Evolutionary conservation across 2,329 filamentous ascomycete species (phyloP).

Genomic region (Arachnomyces sp.): DNA sequence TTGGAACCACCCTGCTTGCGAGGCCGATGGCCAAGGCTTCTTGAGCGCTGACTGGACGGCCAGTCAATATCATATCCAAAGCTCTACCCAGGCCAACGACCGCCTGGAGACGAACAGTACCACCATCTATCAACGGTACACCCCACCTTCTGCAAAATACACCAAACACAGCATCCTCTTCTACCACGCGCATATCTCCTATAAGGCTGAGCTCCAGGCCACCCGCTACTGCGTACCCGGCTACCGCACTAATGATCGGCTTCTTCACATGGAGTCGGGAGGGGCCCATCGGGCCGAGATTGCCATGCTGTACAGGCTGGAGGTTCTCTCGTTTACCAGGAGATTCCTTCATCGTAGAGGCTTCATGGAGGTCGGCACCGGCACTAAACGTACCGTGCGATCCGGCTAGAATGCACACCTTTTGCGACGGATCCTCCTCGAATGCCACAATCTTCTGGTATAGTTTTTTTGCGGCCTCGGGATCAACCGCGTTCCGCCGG

Average conservation of each 20-base stretch:
- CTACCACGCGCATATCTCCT: slow-evolving; percentile 46
- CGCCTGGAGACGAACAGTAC: slow-evolving; percentile 45
- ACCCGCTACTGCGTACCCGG: slow-evolving; percentile 47
- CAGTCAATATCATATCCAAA: slow-evolving; percentile 51
- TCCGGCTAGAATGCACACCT: slow-evolving; percentile 45
- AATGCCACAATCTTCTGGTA: slow-evolving; percentile 42
- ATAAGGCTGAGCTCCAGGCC: slow-evolving; percentile 47
- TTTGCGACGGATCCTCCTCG: slow-evolving; percentile 43
- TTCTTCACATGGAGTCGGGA: slow-evolving; percentile 44
- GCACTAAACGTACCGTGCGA: slow-evolving; percentile 44
- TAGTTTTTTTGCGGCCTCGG: slow-evolving; percentile 40
- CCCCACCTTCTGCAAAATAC: slow-evolving; percentile 49
- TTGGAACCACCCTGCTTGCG: slow-evolving; percentile 45
- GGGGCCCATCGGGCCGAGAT: slow-evolving; percentile 45
- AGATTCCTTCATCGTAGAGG: neutral
- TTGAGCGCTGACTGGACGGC: slow-evolving; percentile 39
- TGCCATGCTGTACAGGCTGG: slow-evolving; percentile 28
- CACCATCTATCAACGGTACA: slow-evolving; percentile 45
- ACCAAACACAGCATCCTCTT: slow-evolving; percentile 47
- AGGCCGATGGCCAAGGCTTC: slow-evolving; percentile 47
- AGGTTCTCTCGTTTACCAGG: slow-evolving; percentile 15
- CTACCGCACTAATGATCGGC: slow-evolving; percentile 44
- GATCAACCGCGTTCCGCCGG: slow-evolving; percentile 46
- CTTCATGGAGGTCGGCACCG: slow-evolving; percentile 44
- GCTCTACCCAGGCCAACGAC: slow-evolving; percentile 47